Conservation (phyloP, 768 basidiomycete species). For the Naganishia vaughanmartiniae region DNA sequence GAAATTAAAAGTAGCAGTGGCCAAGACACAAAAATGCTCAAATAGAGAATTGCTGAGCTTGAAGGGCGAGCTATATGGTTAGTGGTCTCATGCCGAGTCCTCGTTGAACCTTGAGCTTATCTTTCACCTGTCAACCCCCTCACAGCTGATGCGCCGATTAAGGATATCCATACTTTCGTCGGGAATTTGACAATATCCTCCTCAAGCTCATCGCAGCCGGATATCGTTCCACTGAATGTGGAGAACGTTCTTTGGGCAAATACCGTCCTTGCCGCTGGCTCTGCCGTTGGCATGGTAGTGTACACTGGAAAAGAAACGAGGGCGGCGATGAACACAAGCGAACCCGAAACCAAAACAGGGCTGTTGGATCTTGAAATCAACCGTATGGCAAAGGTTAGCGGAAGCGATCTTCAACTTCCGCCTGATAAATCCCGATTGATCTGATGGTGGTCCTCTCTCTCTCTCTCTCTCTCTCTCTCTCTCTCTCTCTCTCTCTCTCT, state of each 20-base stretch:
- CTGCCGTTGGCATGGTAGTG: conserved; percentile 84
- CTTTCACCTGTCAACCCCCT: not conserved
- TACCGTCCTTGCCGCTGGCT: conserved; percentile 92
- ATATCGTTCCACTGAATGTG: conserved; percentile 71
- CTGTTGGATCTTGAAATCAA: conserved; percentile 92
- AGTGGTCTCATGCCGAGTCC: conserved; percentile 36
- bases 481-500: no score
- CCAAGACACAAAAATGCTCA: conserved; percentile 70
- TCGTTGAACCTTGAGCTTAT: conserved; percentile 24
- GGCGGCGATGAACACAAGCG: conserved; percentile 98
- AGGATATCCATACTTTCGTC: conserved; percentile 93
- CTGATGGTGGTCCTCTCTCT: not conserved
- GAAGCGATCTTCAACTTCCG: not conserved
- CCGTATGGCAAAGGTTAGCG: conserved; percentile 80
- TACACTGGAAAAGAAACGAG: conserved; percentile 94
- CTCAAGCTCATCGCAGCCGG: conserved; percentile 31
- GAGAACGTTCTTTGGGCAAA: conserved; percentile 97
- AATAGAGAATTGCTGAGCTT: conserved; percentile 61
- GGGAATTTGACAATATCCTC: conserved; percentile 71
- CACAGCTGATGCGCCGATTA: conserved; percentile 86
- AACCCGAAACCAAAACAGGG: conserved; percentile 91
- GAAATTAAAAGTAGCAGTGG: conserved; percentile 89
- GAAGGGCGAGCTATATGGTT: conserved; percentile 87
- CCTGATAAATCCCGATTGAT: not conserved
- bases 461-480: no score